Evolutionary conservation across 108 stramenopile species (phyloP).

Genomic region (Fistulifera solaris): DNA sequence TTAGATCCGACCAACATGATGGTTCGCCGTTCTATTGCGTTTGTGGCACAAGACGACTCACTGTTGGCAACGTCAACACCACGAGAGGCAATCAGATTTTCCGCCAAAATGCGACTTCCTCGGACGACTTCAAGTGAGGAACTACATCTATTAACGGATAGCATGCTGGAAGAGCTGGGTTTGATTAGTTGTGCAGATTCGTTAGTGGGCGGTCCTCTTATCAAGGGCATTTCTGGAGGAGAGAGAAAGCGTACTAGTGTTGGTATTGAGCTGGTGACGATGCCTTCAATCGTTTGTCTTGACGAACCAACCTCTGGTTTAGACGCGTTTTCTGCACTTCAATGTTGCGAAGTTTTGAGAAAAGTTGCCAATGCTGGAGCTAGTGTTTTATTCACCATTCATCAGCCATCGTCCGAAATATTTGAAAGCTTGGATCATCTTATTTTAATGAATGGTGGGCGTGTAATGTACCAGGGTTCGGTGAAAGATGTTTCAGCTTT

Average conservation of each 20-base stretch:
- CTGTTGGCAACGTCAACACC: conserved; percentile 64
- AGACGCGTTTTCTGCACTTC: conserved; percentile 47
- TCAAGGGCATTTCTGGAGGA: conserved; percentile 58
- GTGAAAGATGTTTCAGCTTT: conserved; percentile 12
- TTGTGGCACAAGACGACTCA: conserved; percentile 80
- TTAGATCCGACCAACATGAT: conserved; percentile 32
- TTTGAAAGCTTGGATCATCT: conserved; percentile 50
- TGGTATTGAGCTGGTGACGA: conserved; percentile 51
- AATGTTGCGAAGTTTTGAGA: conserved; percentile 47
- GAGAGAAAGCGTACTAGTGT: conserved; percentile 34
- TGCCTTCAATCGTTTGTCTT: conserved; percentile 42
- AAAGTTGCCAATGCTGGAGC: conserved; percentile 45
- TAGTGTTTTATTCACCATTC: conserved; percentile 66
- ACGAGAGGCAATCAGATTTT: conserved; percentile 73
- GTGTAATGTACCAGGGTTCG: conserved; percentile 43
- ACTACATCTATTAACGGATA: conserved; percentile 39
- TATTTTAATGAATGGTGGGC: conserved; percentile 48
- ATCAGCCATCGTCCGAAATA: conserved; percentile 71
- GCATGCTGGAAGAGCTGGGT: conserved; percentile 68
- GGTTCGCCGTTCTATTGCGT: conserved; percentile 50
- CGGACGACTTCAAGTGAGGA: conserved; percentile 32
- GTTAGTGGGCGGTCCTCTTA: conserved; percentile 44
- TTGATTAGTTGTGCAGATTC: conserved; percentile 49
- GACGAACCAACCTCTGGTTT: conserved; percentile 74
- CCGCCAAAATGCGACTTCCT: conserved; percentile 60